Evolutionary conservation across 1,139 yeast species (phyloP), one percentile per base, ranked within the genome.

Genomic region (Candida sp.): DNA sequence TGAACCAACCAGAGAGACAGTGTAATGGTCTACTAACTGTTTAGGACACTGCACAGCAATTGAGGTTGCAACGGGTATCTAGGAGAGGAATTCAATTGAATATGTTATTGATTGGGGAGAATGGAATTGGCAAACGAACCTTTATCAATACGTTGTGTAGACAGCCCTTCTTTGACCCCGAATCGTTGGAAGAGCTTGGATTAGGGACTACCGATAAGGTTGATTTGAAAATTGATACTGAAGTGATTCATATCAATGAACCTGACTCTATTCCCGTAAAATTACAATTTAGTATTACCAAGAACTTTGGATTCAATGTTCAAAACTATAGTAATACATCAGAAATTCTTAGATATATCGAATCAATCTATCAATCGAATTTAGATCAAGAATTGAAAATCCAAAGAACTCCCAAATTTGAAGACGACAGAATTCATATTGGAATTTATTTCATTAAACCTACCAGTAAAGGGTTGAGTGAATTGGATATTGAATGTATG

Each of bases 381-480:
- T 68, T 84, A 41, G 70, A 70, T 25, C 87, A 84, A 53, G 91
- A 84, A 56, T 63, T 76, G 36, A 75, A 82, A 51, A 79, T 84
- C 39, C 68, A 76, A 48, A 71, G 90, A 56, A 75, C 76, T 49
- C 73, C 82, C 9, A 67, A 70, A 43, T 68, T 70, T 45, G 70
- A 67, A 45, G 90, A 84, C 58, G 73, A 75, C 21, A 64, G 89
- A 48, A 78, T 84, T 36, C 90, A 84, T 60, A 84, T 74, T 21
- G 78, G 83, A 43, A 55, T 84, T 35, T 81, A 82, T 55, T 81
- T 84, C 52, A 65, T 84, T 36, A 72, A 76, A 44, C 79, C 87
- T 19, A 80, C 79, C 1, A 75, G 79, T 23, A 78, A 73, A 52
- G 82, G 82, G 61, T 56, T 73, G 39, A 60, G 54, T 45, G 61